Percentiles rank a stretch among this genome's conserved stretches.
phyloP scores from a whole-genome alignment of 352 stramenopile genomes.

The Phytopythium oedochilum region DNA sequence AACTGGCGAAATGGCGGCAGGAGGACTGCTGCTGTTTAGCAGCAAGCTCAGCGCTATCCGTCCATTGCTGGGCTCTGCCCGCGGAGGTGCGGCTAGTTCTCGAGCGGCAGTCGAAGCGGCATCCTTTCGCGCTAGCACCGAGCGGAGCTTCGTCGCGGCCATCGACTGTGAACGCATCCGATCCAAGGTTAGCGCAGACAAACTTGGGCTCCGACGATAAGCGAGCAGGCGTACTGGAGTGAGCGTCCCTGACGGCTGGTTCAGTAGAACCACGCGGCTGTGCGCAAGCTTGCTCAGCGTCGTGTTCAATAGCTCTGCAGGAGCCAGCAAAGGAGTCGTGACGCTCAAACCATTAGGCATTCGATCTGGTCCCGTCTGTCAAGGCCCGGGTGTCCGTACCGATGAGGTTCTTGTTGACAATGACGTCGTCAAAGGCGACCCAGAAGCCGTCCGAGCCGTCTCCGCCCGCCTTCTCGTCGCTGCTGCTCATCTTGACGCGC shows the following conservation, averaged over 20 bases:
- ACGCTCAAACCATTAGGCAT: neutral
- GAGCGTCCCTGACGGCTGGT: slow-evolving; percentile 32
- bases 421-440: slow-evolving; percentile 53
- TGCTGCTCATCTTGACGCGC: slow-evolving; percentile 41
- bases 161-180: slow-evolving; percentile 5
- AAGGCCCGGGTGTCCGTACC: slow-evolving; percentile 19
- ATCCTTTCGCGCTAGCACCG: slow-evolving; percentile 7
- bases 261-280: slow-evolving; percentile 44
- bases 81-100: neutral
- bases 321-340: neutral
- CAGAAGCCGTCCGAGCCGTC: slow-evolving; percentile 52
- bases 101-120: neutral
- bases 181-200: too few relatives aligned
- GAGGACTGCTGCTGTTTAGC: slow-evolving; percentile 27
- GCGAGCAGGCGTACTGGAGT: slow-evolving; percentile 21
- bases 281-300: slow-evolving; percentile 60
- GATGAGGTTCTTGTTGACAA: slow-evolving; percentile 72
- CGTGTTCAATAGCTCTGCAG: slow-evolving; percentile 66
- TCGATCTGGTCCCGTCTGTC: neutral
- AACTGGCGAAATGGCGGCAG: neutral
- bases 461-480: slow-evolving; percentile 10
- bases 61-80: neutral
- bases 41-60: slow-evolving; percentile 31
- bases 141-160: slow-evolving; percentile 13
- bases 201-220: too few relatives aligned